These are phyloP conservation scores for Volvox carteri DNA, from an alignment of 163 green algal genomes.

Conservation along the genomic window DNA sequence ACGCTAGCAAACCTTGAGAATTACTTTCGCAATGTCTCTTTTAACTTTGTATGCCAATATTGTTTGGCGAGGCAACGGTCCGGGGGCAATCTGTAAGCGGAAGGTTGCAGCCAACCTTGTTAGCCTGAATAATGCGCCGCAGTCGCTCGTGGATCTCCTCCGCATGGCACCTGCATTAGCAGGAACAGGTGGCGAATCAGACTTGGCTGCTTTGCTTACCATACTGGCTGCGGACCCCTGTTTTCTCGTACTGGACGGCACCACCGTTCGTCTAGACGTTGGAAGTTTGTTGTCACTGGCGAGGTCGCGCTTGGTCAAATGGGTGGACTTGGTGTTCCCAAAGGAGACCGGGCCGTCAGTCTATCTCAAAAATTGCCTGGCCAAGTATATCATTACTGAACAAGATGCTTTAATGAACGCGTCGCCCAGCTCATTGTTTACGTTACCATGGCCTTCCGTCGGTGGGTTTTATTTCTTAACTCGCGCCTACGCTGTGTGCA, in stretches of 20 bases:
- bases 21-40: conserved; percentile 14
- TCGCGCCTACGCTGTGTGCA: too few relatives aligned
- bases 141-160: background rate
- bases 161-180: background rate
- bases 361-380: conserved; percentile 23
- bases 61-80: conserved; percentile 29
- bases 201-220: background rate
- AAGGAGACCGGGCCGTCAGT: background rate
- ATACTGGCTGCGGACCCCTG: background rate
- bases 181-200: background rate
- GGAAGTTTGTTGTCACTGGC: background rate
- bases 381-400: conserved; percentile 13
- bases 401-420: background rate
- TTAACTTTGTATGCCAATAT: conserved; percentile 24
- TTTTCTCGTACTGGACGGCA: conserved; percentile 5
- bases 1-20: too few relatives aligned
- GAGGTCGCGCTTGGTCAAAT: background rate
- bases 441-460: background rate
- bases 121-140: background rate
- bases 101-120: background rate
- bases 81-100: background rate
- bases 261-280: background rate
- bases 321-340: background rate
- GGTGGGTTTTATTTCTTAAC: conserved; percentile 12
- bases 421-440: background rate